phyloP scores from a whole-genome alignment of 2,329 filamentous ascomycete species.

The Sporothrix dimorphospora region DNA sequence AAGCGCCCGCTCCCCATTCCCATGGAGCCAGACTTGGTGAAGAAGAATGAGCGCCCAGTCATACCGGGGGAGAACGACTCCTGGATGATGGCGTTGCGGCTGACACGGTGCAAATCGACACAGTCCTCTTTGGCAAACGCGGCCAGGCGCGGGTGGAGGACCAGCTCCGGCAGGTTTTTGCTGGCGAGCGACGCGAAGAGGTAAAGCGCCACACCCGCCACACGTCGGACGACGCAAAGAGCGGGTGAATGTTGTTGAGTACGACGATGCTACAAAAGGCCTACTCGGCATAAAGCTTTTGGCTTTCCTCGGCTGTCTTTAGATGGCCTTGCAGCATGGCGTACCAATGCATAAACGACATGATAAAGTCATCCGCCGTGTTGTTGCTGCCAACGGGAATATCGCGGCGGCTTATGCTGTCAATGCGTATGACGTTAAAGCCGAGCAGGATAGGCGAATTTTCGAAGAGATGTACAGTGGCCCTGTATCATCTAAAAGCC shows the following conservation, averaged over 20 bases:
- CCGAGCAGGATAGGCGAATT: too few relatives aligned
- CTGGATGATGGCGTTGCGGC: neutral
- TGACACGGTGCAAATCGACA: neutral
- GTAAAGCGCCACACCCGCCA: constrained; percentile 18
- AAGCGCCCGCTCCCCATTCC: constrained; percentile 23
- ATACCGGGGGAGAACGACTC: constrained; percentile 1
- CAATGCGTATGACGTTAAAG: too few relatives aligned
- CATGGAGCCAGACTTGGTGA: constrained; percentile 6
- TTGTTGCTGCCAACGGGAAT: neutral
- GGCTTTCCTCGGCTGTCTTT: neutral
- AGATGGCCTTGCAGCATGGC: neutral
- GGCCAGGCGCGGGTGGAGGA: neutral
- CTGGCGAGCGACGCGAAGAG: constrained; percentile 3
- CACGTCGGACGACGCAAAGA: neutral
- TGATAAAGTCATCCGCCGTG: constrained; percentile 16
- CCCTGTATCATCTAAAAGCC: too few relatives aligned
- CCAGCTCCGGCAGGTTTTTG: neutral
- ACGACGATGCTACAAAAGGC: constrained; percentile 7
- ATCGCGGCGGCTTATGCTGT: neutral
- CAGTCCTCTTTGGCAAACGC: neutral
- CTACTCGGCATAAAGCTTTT: neutral
- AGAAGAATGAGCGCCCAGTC: constrained; percentile 22
- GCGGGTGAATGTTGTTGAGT: neutral
- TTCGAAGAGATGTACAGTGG: too few relatives aligned
- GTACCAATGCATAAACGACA: constrained; percentile 24